Evolutionary conservation across 371 early-diverging fungal species (phyloP).

Genomic region (Choanephora cucurbitarum): DNA sequence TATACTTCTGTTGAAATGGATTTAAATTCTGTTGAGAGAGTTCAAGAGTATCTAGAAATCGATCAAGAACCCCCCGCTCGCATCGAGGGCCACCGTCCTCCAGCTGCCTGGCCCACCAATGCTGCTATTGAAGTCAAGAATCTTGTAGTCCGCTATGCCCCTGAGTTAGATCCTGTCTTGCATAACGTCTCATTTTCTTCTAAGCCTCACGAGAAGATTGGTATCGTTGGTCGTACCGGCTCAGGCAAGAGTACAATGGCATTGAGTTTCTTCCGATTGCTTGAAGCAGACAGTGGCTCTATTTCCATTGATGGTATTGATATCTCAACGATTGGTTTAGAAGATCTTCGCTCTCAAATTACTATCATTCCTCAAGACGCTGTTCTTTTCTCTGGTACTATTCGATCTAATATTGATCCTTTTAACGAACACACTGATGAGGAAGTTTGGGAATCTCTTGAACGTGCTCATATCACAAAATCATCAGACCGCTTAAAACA

Average conservation of each 20-base stretch:
- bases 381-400: constrained; percentile 78
- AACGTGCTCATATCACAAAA: constrained; percentile 50
- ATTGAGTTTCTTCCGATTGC: constrained; percentile 75
- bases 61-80: constrained; percentile 69
- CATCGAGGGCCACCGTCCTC: constrained; percentile 46
- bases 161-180: constrained; percentile 68
- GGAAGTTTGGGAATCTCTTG: constrained; percentile 74
- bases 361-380: constrained; percentile 88
- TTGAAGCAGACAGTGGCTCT: constrained; percentile 69
- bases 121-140: constrained; percentile 69
- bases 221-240: constrained; percentile 78
- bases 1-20: constrained; percentile 82
- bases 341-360: constrained; percentile 69
- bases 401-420: constrained; percentile 74
- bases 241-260: constrained; percentile 82
- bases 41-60: constrained; percentile 73
- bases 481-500: constrained; percentile 15
- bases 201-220: constrained; percentile 71
- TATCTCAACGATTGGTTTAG: constrained; percentile 71
- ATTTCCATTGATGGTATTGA: constrained; percentile 81
- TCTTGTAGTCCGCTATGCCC: constrained; percentile 66
- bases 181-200: constrained; percentile 65
- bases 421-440: constrained; percentile 61
- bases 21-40: constrained; percentile 85
- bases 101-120: constrained; percentile 74